Percentiles rank a stretch among this genome's conserved stretches.
Conservation (phyloP, 345 rosid species). For the Eucalyptus curtisii region DNA sequence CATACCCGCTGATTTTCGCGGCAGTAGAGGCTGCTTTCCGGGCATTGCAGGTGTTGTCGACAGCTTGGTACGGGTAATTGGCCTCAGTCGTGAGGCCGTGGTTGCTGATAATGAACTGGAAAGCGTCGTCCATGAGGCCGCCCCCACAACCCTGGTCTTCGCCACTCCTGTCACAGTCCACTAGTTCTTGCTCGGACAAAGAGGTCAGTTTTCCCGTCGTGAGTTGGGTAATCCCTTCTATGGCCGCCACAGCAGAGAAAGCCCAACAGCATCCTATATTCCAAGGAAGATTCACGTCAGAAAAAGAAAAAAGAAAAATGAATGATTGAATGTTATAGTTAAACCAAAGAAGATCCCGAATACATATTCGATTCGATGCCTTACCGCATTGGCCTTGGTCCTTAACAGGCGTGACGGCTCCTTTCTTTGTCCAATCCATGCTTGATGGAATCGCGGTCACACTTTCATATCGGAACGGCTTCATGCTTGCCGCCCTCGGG, state of each 20-base stretch:
- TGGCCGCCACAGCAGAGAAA: conserved; percentile 1
- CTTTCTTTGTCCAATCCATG: not conserved
- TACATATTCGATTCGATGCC: not conserved
- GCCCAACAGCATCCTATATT: conserved; percentile 1
- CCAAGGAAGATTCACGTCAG: not conserved
- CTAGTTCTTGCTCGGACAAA: conserved; percentile 4
- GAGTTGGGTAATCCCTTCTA: conserved; percentile 1
- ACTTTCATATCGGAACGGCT: not conserved
- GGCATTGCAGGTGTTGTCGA: not conserved
- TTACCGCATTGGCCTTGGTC: not conserved
- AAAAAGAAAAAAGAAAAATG: not conserved
- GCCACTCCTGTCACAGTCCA: not conserved
- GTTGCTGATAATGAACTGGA: not conserved
- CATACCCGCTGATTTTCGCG: not conserved
- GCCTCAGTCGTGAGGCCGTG: not conserved
- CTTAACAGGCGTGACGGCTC: not conserved
- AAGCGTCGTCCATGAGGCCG: conserved; percentile 1
- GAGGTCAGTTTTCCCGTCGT: not conserved
- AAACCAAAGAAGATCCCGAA: not conserved
- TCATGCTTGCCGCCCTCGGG: not conserved
- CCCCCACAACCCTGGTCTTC: not conserved
- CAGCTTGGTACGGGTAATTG: not conserved
- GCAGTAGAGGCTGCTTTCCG: not conserved
- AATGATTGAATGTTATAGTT: not conserved
- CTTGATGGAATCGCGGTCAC: not conserved